Evolutionary conservation across 176 grass and related monocot genomes (phyloP).

Genomic region (Aegilops speltoides): DNA sequence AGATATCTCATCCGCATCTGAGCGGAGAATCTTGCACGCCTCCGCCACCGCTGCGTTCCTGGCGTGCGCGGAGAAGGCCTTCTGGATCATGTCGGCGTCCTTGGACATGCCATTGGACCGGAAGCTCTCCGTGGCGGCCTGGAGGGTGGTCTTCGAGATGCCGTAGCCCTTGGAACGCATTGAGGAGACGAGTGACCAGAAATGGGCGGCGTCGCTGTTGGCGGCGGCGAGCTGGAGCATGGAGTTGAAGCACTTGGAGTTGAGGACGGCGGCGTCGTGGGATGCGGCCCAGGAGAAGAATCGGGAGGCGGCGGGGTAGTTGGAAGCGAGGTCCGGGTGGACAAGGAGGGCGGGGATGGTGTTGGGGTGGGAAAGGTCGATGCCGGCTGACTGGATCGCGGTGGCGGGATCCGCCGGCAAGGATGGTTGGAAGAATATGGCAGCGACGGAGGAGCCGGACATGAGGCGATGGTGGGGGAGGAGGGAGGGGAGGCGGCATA

Average conservation of each 20-base stretch:
- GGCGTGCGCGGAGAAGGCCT: slow-evolving; percentile 35
- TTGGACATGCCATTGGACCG: slow-evolving; percentile 37
- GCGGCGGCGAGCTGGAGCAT: slow-evolving; percentile 66
- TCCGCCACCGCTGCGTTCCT: slow-evolving; percentile 39
- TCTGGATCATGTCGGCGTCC: slow-evolving; percentile 54
- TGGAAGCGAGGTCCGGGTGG: slow-evolving; percentile 40
- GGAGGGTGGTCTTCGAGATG: slow-evolving; percentile 55
- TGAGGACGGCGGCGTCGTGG: slow-evolving; percentile 25
- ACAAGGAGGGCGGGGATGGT: slow-evolving; percentile 47
- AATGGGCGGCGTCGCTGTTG: slow-evolving; percentile 45
- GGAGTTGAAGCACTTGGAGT: slow-evolving; percentile 61
- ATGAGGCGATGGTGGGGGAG: slow-evolving; percentile 17
- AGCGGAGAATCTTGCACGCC: slow-evolving; percentile 50
- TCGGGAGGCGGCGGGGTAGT: slow-evolving; percentile 39
- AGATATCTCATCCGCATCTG: slow-evolving; percentile 13
- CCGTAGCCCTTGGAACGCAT: slow-evolving; percentile 72
- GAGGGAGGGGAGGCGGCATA: slow-evolving; percentile 5
- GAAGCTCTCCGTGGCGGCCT: slow-evolving; percentile 56
- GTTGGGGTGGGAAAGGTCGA: slow-evolving; percentile 51
- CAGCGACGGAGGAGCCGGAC: slow-evolving; percentile 30
- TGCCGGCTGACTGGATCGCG: slow-evolving; percentile 43
- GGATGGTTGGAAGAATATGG: slow-evolving; percentile 43
- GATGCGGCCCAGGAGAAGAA: slow-evolving; percentile 63
- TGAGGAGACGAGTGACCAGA: slow-evolving; percentile 53
- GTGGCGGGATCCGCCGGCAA: slow-evolving; percentile 25